phyloP scores from a whole-genome alignment of 2,329 filamentous ascomycete species.

The Talaromyces sp. region DNA sequence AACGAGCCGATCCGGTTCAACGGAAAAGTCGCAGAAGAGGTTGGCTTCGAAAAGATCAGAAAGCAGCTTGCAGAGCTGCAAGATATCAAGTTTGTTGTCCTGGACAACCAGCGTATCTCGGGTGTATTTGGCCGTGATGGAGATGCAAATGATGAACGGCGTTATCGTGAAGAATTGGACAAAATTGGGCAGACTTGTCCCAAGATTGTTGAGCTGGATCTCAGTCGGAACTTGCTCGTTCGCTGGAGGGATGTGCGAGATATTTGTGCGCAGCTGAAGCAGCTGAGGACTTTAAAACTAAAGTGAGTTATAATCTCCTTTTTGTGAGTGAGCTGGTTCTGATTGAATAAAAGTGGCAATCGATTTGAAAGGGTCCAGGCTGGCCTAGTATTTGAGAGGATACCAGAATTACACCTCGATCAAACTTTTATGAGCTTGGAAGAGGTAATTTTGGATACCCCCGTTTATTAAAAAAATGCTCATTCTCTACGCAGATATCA shows the following conservation, averaged over 20 bases:
- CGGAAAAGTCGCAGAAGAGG: slow-evolving; percentile 81
- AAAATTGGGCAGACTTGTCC: slow-evolving; percentile 54
- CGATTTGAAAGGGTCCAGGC: slow-evolving; percentile 47
- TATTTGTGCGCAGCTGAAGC: slow-evolving; percentile 66
- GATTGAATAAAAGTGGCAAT: slow-evolving; percentile 60
- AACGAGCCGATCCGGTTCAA: slow-evolving; percentile 62
- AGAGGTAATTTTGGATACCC: slow-evolving; percentile 40
- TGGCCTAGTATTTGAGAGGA: slow-evolving; percentile 40
- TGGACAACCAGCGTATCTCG: slow-evolving; percentile 67
- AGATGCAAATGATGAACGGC: slow-evolving; percentile 12
- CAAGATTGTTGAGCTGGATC: slow-evolving; percentile 65
- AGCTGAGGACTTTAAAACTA: slow-evolving; percentile 60
- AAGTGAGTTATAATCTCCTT: slow-evolving; percentile 52
- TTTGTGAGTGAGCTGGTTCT: slow-evolving; percentile 4
- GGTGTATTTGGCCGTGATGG: slow-evolving; percentile 25
- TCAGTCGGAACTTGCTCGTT: slow-evolving; percentile 78
- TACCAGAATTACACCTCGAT: slow-evolving; percentile 60
- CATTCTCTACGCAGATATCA: slow-evolving; percentile 24
- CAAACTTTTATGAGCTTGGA: slow-evolving; percentile 63
- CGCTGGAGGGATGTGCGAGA: slow-evolving; percentile 59
- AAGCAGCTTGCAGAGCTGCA: slow-evolving; percentile 68
- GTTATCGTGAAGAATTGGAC: slow-evolving; percentile 22
- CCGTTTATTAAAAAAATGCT: neutral
- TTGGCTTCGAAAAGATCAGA: slow-evolving; percentile 91
- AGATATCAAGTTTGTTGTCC: slow-evolving; percentile 72